Evolutionary conservation across 768 basidiomycete genomes (phyloP), one percentile per base, ranked within the genome.

Genomic region (Albatrellus ellisii): DNA sequence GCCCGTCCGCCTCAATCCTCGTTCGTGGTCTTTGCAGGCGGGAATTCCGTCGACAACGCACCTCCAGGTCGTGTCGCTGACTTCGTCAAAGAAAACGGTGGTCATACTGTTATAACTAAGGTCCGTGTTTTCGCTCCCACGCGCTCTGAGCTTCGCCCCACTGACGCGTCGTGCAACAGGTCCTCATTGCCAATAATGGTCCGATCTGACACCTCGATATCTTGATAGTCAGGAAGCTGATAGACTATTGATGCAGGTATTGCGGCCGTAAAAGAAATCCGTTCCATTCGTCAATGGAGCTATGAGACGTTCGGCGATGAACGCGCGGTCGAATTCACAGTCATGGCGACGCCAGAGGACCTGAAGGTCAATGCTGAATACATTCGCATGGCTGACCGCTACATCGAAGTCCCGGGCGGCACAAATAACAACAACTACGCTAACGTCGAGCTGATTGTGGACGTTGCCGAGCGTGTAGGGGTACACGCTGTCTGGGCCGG

Each of bases 401-500:
- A 95, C 58, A 84, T 99, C 56, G 95, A 99, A 62, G 95, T 99
- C 7, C 92, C 95, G 15, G 95, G 95, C 46, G 95, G 95, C 47
- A 77, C 84, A 15, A 99, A 99, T 61, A 99, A 98, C 71, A 91
- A 98, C 73, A 98, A 99, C 62, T 98, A 98, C 56, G 95, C 95
- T 52, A 99, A 99, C 59, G 95, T 99, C 54, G 95, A 99, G 56
- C 80, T 95, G 56, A 98, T 99, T 55, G 87, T 98, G 45, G 95
- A 99, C 57, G 79, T 99, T 44, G 95, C 95, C 32, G 92, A 99
- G 63, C 81, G 95, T 50, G 74, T 90, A 17, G 95, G 91, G 25
- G 95, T 98, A 1, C 95, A 99, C 56, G 95, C 95, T 33, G 95
- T 99, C 20, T 99, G 95, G 95, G 95, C 95, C 26, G 95, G 95